Percentiles rank a stretch among this genome's conserved stretches.
phyloP scores from a whole-genome alignment of 2,329 filamentous ascomycete genomes.

The Parafenestella ontariensis region DNA sequence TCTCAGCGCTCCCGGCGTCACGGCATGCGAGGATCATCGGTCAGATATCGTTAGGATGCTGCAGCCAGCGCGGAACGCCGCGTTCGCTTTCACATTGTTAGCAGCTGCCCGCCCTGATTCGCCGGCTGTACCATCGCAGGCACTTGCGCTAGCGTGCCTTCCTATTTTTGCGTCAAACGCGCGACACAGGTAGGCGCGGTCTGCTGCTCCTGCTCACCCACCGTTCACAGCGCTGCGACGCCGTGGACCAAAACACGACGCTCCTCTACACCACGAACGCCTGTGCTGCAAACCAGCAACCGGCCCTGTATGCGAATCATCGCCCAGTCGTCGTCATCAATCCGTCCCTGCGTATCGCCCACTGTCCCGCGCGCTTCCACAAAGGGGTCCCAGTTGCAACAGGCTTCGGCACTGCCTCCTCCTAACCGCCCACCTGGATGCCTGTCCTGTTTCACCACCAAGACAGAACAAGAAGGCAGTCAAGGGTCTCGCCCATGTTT shows the following conservation, averaged over 20 bases:
- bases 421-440: slow-evolving; percentile 31
- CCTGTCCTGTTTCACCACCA: slow-evolving; percentile 24
- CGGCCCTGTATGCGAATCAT: background rate
- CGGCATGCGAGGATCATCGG: slow-evolving; percentile 33
- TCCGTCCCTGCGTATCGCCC: slow-evolving; percentile 34
- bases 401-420: slow-evolving; percentile 32
- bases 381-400: slow-evolving; percentile 7
- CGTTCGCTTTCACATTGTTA: slow-evolving; percentile 18
- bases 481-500: slow-evolving; percentile 29
- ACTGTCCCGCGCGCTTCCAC: slow-evolving; percentile 32
- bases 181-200: slow-evolving; percentile 26
- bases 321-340: background rate
- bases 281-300: too few relatives aligned
- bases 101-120: slow-evolving; percentile 1
- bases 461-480: slow-evolving; percentile 33
- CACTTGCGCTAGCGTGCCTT: slow-evolving; percentile 3
- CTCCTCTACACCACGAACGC: background rate
- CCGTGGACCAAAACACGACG: background rate
- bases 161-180: slow-evolving; percentile 38
- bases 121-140: background rate
- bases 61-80: slow-evolving; percentile 31
- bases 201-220: slow-evolving; percentile 1
- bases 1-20: slow-evolving; percentile 29
- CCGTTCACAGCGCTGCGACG: background rate
- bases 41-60: slow-evolving; percentile 27